These are phyloP conservation scores for Annulohypoxylon truncatum DNA, from an alignment of 2,329 filamentous ascomycete genomes.

Conservation along the genomic window DNA sequence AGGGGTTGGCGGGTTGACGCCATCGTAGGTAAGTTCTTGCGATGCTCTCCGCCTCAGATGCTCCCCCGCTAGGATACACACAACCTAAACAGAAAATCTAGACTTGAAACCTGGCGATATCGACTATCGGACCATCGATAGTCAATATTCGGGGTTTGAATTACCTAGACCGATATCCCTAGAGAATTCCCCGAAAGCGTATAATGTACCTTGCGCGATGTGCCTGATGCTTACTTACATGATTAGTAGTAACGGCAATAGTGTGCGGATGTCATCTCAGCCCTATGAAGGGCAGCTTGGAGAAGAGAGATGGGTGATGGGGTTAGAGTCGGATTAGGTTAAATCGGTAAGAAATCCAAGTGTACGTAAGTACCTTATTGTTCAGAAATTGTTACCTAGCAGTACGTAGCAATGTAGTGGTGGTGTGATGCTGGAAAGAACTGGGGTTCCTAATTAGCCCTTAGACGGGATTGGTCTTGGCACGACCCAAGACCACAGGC, in stretches of 20 bases:
- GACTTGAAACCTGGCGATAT: slow-evolving; percentile 10
- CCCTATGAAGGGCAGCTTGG: slow-evolving; percentile 40
- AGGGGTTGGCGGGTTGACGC: slow-evolving; percentile 31
- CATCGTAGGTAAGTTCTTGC: slow-evolving; percentile 42
- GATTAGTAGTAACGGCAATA: slow-evolving; percentile 32
- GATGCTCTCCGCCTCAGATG: slow-evolving; percentile 16
- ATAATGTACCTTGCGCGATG: slow-evolving; percentile 14
- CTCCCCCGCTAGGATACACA: slow-evolving; percentile 9
- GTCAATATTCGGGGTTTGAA: slow-evolving; percentile 39
- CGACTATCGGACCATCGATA: slow-evolving; percentile 15
- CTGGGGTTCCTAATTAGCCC: slow-evolving; percentile 20
- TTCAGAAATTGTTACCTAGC: slow-evolving; percentile 28
- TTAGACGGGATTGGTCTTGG: slow-evolving; percentile 46
- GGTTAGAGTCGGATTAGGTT: slow-evolving; percentile 4
- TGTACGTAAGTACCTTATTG: slow-evolving; percentile 43
- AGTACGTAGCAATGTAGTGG: neutral
- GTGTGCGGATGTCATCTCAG: slow-evolving; percentile 46
- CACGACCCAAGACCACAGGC: slow-evolving; percentile 47
- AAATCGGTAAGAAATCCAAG: slow-evolving; percentile 28
- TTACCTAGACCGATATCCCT: slow-evolving; percentile 28
- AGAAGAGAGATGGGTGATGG: slow-evolving; percentile 1
- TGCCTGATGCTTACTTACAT: slow-evolving; percentile 31
- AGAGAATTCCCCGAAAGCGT: slow-evolving; percentile 18
- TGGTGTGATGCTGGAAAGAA: slow-evolving; percentile 23
- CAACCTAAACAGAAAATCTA: neutral